phyloP scores from a whole-genome alignment of 805 yeast genomes.

The Cyberlindnera japonica region DNA sequence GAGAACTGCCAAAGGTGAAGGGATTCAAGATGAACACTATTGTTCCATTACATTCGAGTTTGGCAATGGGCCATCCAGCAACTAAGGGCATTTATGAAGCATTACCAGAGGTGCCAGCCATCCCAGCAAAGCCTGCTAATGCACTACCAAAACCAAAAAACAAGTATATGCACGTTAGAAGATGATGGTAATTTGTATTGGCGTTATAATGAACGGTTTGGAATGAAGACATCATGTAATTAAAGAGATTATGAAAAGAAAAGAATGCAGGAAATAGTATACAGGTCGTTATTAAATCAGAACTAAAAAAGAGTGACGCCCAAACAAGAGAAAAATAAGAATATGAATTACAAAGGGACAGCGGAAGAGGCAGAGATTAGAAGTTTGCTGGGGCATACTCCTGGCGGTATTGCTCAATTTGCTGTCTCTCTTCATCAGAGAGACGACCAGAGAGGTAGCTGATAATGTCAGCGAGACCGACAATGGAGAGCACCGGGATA shows the following conservation, averaged over 20 bases:
- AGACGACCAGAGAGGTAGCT: constrained; percentile 53
- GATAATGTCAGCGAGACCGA: constrained; percentile 71
- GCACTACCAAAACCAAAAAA: constrained; percentile 44
- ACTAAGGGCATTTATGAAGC: constrained; percentile 63
- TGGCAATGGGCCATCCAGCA: constrained; percentile 80
- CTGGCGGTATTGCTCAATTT: constrained; percentile 54
- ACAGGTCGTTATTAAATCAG: no score
- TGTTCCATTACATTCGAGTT: constrained; percentile 82
- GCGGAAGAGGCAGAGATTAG: no score
- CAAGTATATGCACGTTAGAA: constrained; percentile 61
- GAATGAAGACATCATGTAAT: no score
- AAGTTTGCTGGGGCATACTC: constrained; percentile 31
- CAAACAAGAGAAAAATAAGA: no score
- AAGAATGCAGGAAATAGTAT: no score
- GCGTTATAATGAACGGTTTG: no score
- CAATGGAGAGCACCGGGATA: constrained; percentile 83
- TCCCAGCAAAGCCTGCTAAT: constrained; percentile 30
- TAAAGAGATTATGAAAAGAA: no score
- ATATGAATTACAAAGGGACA: no score
- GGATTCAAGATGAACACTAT: constrained; percentile 84
- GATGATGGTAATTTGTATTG: no score
- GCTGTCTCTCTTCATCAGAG: constrained; percentile 51
- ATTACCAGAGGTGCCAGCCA: constrained; percentile 40
- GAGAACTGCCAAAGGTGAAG: constrained; percentile 69
- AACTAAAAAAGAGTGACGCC: no score